Base-by-base conservation (phyloP, 1,139 yeast species). In the Saccharomyces hybrid region DNA sequence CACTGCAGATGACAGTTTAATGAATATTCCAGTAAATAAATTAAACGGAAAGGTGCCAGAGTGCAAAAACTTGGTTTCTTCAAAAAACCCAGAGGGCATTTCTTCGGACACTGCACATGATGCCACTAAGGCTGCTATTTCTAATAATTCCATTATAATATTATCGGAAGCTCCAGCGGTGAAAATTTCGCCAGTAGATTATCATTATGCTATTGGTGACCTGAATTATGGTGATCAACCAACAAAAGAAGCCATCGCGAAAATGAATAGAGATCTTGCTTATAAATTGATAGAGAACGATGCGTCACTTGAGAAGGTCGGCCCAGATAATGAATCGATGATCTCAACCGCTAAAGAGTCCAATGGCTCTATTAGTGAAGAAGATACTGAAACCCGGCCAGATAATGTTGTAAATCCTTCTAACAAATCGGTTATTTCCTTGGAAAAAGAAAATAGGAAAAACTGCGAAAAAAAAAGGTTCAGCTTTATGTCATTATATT, bases 401-500 rank as follows among this genome's bases (percentile, higher is more conserved):
- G 26, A 4, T 4, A 38, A 38, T 16, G 44, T 38, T 11, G 25
- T 5, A 6, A 11, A 16, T 13, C 11, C 25, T 38, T 38, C 25
- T 20, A 38, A 38, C 3, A 38, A 38, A 38, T 38, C 44, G 25
- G 44, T 9, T 5, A 0, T 8, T 16, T 38, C 44, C 44, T 20
- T 8, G 32, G 49, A 50, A 11, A 50, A 50, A 31, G 49, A 47
- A 6, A 48, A 42, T 30, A 52, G 20, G 41, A 51, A 49, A 47
- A 50, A 30, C n/a, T 32, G 16, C 13, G 55, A 54, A 38, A 59
- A 52, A 30, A 63, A 63, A 48, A 57, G 69, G 50, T 64, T 65
- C 41, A 65, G 68, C 51, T 54, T 68, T 23, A 49, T 66, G 30
- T 67, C 71, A 13, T 62, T 65, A 50, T 64, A 64, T 49, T 63